Conservation (phyloP, 2,329 filamentous ascomycete species). For the Fusarium avenaceum region DNA sequence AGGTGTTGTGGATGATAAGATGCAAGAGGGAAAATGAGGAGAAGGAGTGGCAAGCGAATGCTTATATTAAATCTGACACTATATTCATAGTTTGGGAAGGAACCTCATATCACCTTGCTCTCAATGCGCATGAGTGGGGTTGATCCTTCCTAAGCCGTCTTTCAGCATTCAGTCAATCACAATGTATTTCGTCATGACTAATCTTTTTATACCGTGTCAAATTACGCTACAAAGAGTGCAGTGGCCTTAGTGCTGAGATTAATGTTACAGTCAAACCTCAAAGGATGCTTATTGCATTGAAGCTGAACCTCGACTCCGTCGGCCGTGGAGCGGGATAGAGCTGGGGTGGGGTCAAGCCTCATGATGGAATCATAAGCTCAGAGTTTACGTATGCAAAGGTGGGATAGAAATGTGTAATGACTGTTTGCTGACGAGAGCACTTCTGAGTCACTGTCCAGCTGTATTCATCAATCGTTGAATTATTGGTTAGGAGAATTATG, state of each 20-base stretch:
- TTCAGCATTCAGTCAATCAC: background rate
- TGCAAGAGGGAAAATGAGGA: background rate
- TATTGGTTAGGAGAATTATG: too few relatives aligned
- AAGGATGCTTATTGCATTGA: background rate
- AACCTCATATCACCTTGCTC: conserved; percentile 17
- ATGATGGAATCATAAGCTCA: background rate
- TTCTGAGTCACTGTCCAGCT: too few relatives aligned
- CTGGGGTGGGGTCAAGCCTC: background rate
- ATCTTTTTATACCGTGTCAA: too few relatives aligned
- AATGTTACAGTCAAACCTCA: too few relatives aligned
- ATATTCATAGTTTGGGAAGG: background rate
- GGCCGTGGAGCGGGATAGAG: background rate
- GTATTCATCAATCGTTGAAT: too few relatives aligned
- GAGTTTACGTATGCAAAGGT: background rate
- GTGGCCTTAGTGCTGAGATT: too few relatives aligned
- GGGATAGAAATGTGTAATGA: too few relatives aligned
- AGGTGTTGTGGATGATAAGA: background rate
- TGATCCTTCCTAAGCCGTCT: background rate
- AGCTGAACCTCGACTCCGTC: background rate
- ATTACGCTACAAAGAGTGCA: too few relatives aligned
- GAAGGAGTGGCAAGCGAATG: background rate
- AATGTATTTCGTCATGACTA: too few relatives aligned
- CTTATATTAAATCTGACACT: background rate
- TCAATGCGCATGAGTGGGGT: conserved; percentile 25
- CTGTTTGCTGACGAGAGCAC: too few relatives aligned